phyloP scores from a whole-genome alignment of 352 stramenopile species.

The Globisporangium splendens region DNA sequence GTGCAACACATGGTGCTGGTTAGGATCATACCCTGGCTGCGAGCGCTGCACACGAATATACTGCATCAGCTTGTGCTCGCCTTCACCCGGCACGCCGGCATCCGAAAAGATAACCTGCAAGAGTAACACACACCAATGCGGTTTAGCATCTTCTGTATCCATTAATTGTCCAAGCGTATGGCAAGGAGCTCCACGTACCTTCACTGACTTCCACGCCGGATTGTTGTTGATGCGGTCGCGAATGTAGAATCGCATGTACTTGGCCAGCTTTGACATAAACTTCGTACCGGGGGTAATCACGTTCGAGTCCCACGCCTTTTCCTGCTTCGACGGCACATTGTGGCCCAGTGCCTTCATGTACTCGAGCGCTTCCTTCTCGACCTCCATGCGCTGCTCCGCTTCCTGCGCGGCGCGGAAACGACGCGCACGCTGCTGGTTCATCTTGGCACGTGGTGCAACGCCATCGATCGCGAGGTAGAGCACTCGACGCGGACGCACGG shows the following conservation, averaged over 20 bases:
- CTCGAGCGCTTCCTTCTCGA: conserved; percentile 91
- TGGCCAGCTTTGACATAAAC: conserved; percentile 95
- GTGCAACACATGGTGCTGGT: conserved; percentile 97
- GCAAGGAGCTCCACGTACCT: conserved; percentile 29
- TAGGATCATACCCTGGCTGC: conserved; percentile 96
- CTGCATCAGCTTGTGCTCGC: conserved; percentile 99
- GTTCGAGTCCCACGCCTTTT: conserved; percentile 97
- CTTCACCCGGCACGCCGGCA: conserved; percentile 96
- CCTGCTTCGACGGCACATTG: conserved; percentile 73
- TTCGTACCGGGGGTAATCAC: conserved; percentile 99
- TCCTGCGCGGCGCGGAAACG: conserved; percentile 97
- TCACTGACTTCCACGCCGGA: conserved; percentile 93
- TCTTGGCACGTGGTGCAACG: conserved; percentile 98
- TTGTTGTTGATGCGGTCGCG: conserved; percentile 93
- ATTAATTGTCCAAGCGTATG: neutral
- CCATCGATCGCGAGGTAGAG: conserved; percentile 99
- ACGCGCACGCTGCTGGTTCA: conserved; percentile 99
- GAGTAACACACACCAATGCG: neutral
- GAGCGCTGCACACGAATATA: conserved; percentile 94
- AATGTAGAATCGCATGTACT: conserved; percentile 91
- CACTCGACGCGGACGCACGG: conserved; percentile 92
- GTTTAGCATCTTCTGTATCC: neutral
- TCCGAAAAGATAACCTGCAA: conserved; percentile 94
- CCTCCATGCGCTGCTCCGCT: conserved; percentile 88
- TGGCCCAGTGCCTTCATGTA: conserved; percentile 90